These are phyloP conservation scores for Chaetomium tenue DNA, from an alignment of 495 filamentous ascomycete genomes.

Conservation along the genomic window DNA sequence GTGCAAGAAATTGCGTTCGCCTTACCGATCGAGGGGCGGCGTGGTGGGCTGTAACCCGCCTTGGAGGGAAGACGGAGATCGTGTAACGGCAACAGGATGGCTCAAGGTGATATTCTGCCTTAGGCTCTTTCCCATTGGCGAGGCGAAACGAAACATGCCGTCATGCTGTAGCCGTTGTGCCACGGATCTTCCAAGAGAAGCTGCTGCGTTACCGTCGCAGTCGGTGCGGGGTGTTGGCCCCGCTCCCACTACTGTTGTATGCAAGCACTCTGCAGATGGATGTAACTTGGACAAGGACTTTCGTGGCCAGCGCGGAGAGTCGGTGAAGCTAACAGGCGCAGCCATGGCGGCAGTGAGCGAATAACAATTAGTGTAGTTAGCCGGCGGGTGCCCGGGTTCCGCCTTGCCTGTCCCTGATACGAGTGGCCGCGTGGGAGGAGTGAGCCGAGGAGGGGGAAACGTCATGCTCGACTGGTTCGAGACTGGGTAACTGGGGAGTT, in stretches of 20 bases:
- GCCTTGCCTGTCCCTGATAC: not conserved
- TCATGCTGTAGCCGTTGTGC: not conserved
- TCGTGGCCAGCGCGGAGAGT: conserved; percentile 8
- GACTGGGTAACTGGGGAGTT: too few species aligned
- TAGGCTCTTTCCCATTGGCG: conserved; percentile 1
- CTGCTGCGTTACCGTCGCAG: conserved; percentile 5
- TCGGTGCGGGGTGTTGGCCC: not conserved
- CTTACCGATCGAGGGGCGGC: not conserved
- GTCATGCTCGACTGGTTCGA: not conserved
- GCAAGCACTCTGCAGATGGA: conserved; percentile 20
- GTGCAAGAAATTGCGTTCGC: not conserved
- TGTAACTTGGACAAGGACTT: not conserved
- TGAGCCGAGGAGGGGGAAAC: not conserved
- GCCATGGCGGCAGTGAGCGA: conserved; percentile 1
- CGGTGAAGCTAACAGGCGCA: conserved; percentile 28
- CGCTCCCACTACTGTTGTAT: conserved; percentile 5
- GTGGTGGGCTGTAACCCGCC: not conserved
- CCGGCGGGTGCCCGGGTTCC: not conserved
- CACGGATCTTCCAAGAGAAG: not conserved
- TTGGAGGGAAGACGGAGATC: not conserved
- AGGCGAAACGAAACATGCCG: not conserved
- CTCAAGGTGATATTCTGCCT: not conserved
- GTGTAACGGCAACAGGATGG: not conserved
- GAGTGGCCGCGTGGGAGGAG: not conserved
- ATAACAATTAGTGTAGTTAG: not conserved